These are phyloP conservation scores for Berberis vulgaris DNA, from an alignment of 164 flowering plant species.

Conservation along the genomic window DNA sequence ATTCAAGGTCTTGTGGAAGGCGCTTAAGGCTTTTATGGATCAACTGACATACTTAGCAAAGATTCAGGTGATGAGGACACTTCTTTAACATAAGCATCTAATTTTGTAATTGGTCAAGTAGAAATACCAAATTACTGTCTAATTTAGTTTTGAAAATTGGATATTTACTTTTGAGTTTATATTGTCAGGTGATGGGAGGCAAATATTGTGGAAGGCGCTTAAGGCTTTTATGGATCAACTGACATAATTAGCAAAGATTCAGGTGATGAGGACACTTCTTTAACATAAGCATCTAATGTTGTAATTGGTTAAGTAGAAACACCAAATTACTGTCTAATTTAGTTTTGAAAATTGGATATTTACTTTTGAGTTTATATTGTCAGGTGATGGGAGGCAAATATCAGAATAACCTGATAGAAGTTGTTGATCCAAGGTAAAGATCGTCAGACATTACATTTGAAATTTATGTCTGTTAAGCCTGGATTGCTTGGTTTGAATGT, in stretches of 20 bases:
- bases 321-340: too few species aligned
- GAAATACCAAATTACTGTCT: too few species aligned
- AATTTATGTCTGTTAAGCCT: too few species aligned
- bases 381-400: conserved; percentile 61
- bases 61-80: conserved; percentile 33
- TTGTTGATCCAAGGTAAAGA: conserved; percentile 55
- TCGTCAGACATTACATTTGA: too few species aligned
- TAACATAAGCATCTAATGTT: neutral
- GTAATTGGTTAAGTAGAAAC: too few species aligned
- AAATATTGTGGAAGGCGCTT: conserved; percentile 57
- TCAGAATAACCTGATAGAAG: conserved; percentile 31
- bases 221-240: conserved; percentile 53
- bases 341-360: too few species aligned
- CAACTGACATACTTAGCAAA: conserved; percentile 47
- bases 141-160: too few species aligned
- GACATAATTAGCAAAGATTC: conserved; percentile 52
- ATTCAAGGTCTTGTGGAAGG: conserved; percentile 60
- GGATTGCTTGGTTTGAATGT: too few species aligned
- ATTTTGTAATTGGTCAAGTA: too few species aligned
- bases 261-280: conserved; percentile 20
- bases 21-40: conserved; percentile 50
- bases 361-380: conserved; percentile 9
- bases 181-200: conserved; percentile 52
- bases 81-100: neutral
- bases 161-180: neutral